Evolutionary conservation across 108 stramenopile species (phyloP), one percentile per base, ranked within the genome.

Genomic region (Skeletonema menzelii): DNA sequence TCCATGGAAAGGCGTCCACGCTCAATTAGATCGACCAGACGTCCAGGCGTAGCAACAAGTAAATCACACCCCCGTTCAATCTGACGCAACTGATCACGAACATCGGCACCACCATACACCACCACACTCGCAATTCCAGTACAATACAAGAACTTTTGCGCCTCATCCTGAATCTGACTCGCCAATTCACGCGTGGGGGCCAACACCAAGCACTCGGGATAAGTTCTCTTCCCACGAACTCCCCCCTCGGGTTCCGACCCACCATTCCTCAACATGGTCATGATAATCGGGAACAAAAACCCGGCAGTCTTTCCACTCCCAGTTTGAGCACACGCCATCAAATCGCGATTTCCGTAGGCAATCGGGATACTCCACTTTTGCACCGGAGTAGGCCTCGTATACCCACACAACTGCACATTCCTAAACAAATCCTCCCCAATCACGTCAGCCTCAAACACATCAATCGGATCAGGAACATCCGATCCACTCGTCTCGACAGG

Each of bases 341-440:
- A 73, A 84, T 99, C 98, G 26, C 95, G 91, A 53, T 92, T 94
- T 19, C 64, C 75, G 42, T 66, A 67, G 11, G 93, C 97, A 69
- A 99, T 96, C 61, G 98, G 98, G 34, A 99, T 88, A n/a, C 93
- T 88, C 78, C 98, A 97, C 90, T 98, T 96, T 74, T 99, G 99
- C 28, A 99, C 97, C 0, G 99, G 99, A 11, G 99, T 99, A 22
- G 99, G 99, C 63, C 85, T 91, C 69, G 78, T 72, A 90, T 97
- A 99, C 30, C 94, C 89, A 75, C 97, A 96, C 15, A 97, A 88
- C 73, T 90, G 86, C 19, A 96, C 91, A 83, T 98, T 98, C 26
- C 91, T 70, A 72, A 72, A 88, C 63, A 99, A 82, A 56, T 95
- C 91, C 56, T 88, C 85, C 40, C 98, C 97, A 70, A 99, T 94